Evolutionary conservation across 768 basidiomycete genomes (phyloP).

Genomic region (Russula sp.): DNA sequence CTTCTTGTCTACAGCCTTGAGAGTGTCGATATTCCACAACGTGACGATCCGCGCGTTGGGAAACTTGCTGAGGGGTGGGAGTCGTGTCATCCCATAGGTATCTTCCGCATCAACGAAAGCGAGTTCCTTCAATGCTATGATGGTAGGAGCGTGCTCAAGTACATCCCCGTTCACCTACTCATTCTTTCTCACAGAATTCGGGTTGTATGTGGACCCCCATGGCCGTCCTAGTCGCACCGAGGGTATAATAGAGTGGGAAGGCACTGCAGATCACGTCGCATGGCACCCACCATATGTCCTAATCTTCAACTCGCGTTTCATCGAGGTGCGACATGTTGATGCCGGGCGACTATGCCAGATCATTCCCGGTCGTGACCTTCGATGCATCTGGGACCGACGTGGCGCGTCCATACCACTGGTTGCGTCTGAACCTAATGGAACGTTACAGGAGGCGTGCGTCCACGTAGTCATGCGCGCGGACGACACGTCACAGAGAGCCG

Average conservation of each 20-base stretch:
- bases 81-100: conserved; percentile 74
- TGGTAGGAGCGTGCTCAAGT: conserved; percentile 42
- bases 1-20: conserved; percentile 50
- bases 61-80: conserved; percentile 76
- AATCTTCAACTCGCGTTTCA: conserved; percentile 90
- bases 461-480: conserved; percentile 77
- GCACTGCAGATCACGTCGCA: conserved; percentile 80
- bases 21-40: conserved; percentile 81
- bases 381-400: conserved; percentile 88
- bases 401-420: conserved; percentile 27
- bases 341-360: conserved; percentile 77
- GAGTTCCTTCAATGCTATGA: conserved; percentile 89
- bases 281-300: conserved; percentile 81
- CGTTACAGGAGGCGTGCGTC: conserved; percentile 71
- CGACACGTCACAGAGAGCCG: conserved; percentile 29
- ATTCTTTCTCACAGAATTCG: conserved; percentile 55
- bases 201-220: conserved; percentile 85
- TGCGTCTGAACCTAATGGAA: conserved; percentile 41
- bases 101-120: conserved; percentile 82
- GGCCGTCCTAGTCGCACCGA: conserved; percentile 72
- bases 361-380: conserved; percentile 71
- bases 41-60: conserved; percentile 59
- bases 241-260: conserved; percentile 90
- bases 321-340: conserved; percentile 81
- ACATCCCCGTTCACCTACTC: not conserved